A percentile compares a stretch with the other conserved stretches of the same genome.
These are phyloP conservation scores for Penicillium griseofulvum DNA, from an alignment of 2,329 filamentous ascomycete genomes.

Conservation along the genomic window DNA sequence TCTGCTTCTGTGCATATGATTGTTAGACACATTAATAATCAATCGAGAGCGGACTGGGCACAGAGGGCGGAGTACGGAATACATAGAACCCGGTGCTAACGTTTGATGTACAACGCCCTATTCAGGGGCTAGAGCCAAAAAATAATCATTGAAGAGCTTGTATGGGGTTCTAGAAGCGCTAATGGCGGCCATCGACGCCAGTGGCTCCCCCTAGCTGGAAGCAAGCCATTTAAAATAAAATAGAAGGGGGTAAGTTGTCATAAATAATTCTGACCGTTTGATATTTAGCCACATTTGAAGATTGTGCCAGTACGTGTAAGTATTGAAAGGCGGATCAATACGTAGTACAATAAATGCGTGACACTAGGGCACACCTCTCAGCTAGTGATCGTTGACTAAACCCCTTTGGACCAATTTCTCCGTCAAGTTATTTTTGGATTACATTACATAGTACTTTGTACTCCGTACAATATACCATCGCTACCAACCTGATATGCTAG, in stretches of 20 bases:
- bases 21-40: neutral
- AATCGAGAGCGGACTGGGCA: neutral
- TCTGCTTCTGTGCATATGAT: neutral
- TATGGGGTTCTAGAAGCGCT: neutral
- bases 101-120: neutral
- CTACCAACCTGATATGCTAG: neutral
- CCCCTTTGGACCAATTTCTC: slow-evolving; percentile 2
- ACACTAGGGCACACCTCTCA: slow-evolving; percentile 20
- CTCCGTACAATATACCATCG: neutral
- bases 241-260: neutral
- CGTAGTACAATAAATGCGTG: slow-evolving; percentile 21
- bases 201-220: neutral
- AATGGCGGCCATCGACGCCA: slow-evolving; percentile 1
- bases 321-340: slow-evolving; percentile 11
- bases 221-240: neutral
- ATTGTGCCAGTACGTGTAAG: slow-evolving; percentile 2
- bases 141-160: neutral
- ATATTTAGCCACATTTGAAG: slow-evolving; percentile 18
- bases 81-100: neutral
- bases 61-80: too few relatives aligned
- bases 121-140: slow-evolving; percentile 7
- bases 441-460: neutral
- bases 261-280: neutral
- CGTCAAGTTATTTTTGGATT: slow-evolving; percentile 20
- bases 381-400: slow-evolving; percentile 21